A percentile compares a stretch with the other conserved stretches of the same genome.
Conservation (phyloP, 345 rosid genomes). For the Cardiospermum halicacabum region DNA sequence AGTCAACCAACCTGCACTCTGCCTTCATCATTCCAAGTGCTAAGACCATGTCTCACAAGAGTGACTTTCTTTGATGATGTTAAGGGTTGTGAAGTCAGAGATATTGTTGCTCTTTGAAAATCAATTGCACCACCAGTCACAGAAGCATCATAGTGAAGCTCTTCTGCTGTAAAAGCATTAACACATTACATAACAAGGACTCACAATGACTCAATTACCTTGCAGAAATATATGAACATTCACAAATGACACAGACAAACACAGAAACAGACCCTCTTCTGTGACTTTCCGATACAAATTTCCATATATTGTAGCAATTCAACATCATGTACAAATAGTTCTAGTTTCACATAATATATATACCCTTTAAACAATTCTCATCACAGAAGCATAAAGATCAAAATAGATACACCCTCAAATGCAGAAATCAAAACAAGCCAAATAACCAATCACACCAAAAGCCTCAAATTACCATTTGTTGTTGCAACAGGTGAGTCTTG, state of each 20-base stretch:
- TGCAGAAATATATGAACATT: background rate
- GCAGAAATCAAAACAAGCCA: too few relatives aligned
- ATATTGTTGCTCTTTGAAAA: conserved; percentile 45
- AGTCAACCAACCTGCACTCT: conserved; percentile 53
- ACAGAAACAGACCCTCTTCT: background rate
- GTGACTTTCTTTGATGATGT: conserved; percentile 49
- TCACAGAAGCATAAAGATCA: background rate
- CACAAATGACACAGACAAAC: background rate
- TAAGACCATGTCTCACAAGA: conserved; percentile 64
- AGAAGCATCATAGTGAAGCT: conserved; percentile 23
- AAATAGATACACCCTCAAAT: background rate
- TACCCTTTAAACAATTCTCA: background rate
- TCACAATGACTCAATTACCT: background rate
- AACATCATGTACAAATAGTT: background rate
- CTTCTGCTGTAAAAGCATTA: conserved; percentile 25
- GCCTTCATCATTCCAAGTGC: conserved; percentile 63
- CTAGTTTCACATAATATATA: too few relatives aligned
- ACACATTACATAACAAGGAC: conserved; percentile 2
- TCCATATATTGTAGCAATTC: background rate
- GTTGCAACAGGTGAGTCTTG: conserved; percentile 18
- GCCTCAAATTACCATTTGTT: conserved; percentile 20
- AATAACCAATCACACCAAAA: background rate
- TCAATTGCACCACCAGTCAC: conserved; percentile 54
- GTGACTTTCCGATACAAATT: background rate
- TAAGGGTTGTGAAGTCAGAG: conserved; percentile 35